phyloP scores from a whole-genome alignment of 2,329 filamentous ascomycete genomes.

The Penicillium sp. region DNA sequence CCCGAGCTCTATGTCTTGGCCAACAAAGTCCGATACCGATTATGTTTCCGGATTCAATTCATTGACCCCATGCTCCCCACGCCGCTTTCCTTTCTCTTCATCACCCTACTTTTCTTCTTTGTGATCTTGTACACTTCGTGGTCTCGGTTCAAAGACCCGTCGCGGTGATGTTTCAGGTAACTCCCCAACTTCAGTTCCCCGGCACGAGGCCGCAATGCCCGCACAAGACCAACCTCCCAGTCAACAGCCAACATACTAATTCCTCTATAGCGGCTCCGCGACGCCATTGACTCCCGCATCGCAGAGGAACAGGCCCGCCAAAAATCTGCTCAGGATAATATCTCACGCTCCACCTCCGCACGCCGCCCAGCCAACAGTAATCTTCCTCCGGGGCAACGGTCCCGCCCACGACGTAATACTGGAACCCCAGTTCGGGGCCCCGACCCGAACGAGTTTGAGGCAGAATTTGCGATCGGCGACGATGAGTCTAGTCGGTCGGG shows the following conservation, averaged over 20 bases:
- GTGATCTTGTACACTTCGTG: slow-evolving; percentile 14
- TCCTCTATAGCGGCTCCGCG: slow-evolving; percentile 67
- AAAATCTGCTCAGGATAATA: slow-evolving; percentile 49
- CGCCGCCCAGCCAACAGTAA: slow-evolving; percentile 35
- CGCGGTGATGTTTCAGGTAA: slow-evolving; percentile 29
- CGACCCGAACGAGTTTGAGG: slow-evolving; percentile 85
- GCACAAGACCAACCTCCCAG: neutral
- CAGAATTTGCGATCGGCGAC: slow-evolving; percentile 83
- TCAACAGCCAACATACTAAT: neutral
- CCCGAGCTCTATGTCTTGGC: slow-evolving; percentile 1
- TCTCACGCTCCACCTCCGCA: slow-evolving; percentile 47
- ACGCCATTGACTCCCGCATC: slow-evolving; percentile 81
- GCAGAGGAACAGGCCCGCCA: slow-evolving; percentile 88
- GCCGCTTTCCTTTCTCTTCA: slow-evolving; percentile 9
- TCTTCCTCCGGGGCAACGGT: slow-evolving; percentile 30
- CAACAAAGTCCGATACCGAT: slow-evolving; percentile 8
- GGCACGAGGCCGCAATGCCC: neutral
- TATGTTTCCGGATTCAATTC: neutral
- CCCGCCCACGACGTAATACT: slow-evolving; percentile 37
- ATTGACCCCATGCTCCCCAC: slow-evolving; percentile 13
- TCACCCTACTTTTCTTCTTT: slow-evolving; percentile 8
- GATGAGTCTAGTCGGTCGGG: slow-evolving; percentile 65
- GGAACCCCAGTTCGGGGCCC: slow-evolving; percentile 57
- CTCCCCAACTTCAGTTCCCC: slow-evolving; percentile 6
- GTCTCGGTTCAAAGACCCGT: slow-evolving; percentile 18